Evolutionary conservation across 1,284 basidiomycete species (phyloP).

Genomic region (Gymnopus androsaceus): DNA sequence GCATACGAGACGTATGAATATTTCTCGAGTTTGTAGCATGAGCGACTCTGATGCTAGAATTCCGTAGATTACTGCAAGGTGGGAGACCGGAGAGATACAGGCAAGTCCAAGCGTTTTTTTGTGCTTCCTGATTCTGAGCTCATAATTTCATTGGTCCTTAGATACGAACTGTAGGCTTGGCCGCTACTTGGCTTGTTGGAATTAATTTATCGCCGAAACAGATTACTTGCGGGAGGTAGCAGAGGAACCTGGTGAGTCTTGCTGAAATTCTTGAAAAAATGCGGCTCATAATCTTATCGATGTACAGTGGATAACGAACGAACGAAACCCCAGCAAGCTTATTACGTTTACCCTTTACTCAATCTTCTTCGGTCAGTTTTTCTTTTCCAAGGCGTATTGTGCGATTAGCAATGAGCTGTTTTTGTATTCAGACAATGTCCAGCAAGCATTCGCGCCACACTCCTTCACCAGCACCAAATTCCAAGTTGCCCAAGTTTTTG

Average conservation of each 20-base stretch:
- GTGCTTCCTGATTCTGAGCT: neutral
- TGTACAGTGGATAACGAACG: slow-evolving; percentile 3
- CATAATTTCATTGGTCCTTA: neutral
- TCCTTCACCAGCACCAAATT: slow-evolving; percentile 37
- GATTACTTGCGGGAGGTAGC: slow-evolving; percentile 5
- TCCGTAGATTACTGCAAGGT: slow-evolving; percentile 6
- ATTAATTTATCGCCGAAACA: neutral
- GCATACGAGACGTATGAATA: neutral
- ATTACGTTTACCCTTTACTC: slow-evolving; percentile 12
- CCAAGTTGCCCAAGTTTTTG: slow-evolving; percentile 68
- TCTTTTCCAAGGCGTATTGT: neutral
- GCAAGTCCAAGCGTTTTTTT: neutral
- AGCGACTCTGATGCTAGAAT: neutral
- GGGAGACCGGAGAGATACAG: slow-evolving; percentile 3
- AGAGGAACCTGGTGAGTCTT: slow-evolving; percentile 6
- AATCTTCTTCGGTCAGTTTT: slow-evolving; percentile 8
- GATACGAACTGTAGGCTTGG: slow-evolving; percentile 1
- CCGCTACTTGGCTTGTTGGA: neutral
- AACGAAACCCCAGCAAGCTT: slow-evolving; percentile 5
- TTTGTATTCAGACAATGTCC: slow-evolving; percentile 33
- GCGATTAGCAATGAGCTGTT: slow-evolving; percentile 10
- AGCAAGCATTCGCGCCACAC: slow-evolving; percentile 39
- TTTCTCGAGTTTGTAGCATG: neutral
- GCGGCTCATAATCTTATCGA: slow-evolving; percentile 9
- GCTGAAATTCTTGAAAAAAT: neutral